Evolutionary conservation across 441 rosid genomes (phyloP), one percentile per base, ranked within the genome.

Genomic region (Geranium incanum): DNA sequence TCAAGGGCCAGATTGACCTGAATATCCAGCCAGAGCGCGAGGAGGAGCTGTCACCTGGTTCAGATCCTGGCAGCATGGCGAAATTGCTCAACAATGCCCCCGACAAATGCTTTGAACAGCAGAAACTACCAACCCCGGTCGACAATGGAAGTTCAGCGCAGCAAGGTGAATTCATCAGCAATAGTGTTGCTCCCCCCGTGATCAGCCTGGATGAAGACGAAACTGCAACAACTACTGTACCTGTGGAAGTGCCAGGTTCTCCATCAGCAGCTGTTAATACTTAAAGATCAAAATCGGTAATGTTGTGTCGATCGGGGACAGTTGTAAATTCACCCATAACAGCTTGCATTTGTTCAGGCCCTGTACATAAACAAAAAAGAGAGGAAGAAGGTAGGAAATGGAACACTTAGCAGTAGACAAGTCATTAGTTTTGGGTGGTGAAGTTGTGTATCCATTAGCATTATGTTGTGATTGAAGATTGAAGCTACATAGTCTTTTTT

Each of bases 131-230:
- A 15, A 15, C 62, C 7, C 16, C 62, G 3, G 33, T 28, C 33
- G 33, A 28, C 33, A 28, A 28, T 28, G 33, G 33, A 28, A 28
- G 33, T 28, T 28, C 33, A 28, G 62, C 21, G 6, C 62, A 55
- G 62, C 62, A 55, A 16, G 62, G 62, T 55, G 62, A 55, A 55
- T 55, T 55, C 33, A 28, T 28, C 16, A 55, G 21, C 62, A 55
- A 4, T 16, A 45, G 52, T 7, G 62, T n/a, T 55, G 62, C 5
- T 55, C 21, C 62, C 16, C 21, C 62, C 0, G 21, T 4, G 62
- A 55, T 19, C 21, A n/a, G 15, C 18, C 2, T n/a, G 16, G 59
- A 50, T n/a, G 62, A 55, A 6, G 21, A 55, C n/a, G 21, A 55
- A n/a, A 55, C 62, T 55, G 18, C 62, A 55, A 13, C 15, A 4